Evolutionary conservation across 2,329 filamentous ascomycete genomes (phyloP).

Genomic region (Talaromyces funiculosus): DNA sequence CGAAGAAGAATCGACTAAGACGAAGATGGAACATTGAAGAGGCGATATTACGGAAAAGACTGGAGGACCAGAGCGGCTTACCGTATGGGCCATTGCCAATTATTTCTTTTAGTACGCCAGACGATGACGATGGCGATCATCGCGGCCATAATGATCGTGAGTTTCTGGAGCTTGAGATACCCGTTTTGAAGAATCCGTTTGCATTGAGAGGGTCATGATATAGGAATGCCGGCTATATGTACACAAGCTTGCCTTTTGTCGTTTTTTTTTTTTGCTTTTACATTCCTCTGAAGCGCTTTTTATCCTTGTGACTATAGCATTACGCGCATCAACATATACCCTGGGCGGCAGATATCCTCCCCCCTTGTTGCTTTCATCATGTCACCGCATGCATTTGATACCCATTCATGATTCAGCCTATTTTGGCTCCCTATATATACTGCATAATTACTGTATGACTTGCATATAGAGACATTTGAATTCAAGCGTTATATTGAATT

Average conservation of each 20-base stretch:
- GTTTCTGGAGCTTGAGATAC: slow-evolving; percentile 19
- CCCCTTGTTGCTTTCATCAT: neutral
- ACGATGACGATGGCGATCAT: slow-evolving; percentile 1
- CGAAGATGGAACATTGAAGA: slow-evolving; percentile 40
- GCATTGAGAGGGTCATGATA: slow-evolving; percentile 14
- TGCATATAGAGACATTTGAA: neutral
- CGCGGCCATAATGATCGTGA: neutral
- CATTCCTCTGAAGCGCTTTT: neutral
- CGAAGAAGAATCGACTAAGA: slow-evolving; percentile 30
- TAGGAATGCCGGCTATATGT: too few relatives aligned
- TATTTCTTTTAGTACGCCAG: slow-evolving; percentile 27
- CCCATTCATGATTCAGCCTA: neutral
- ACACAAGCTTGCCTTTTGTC: too few relatives aligned
- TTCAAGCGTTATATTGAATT: neutral
- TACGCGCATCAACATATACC: slow-evolving; percentile 7
- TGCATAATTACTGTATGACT: neutral
- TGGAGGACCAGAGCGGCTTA: slow-evolving; percentile 32
- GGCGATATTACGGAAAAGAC: slow-evolving; percentile 34
- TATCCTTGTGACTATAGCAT: neutral
- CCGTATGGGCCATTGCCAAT: slow-evolving; percentile 36
- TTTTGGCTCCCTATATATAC: neutral
- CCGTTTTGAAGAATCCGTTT: slow-evolving; percentile 26
- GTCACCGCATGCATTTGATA: neutral
- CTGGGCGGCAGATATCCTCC: slow-evolving; percentile 4
- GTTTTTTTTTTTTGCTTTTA: neutral